These are phyloP conservation scores for Zygoascus flipseniorum DNA, from an alignment of 805 yeast species.

Conservation along the genomic window DNA sequence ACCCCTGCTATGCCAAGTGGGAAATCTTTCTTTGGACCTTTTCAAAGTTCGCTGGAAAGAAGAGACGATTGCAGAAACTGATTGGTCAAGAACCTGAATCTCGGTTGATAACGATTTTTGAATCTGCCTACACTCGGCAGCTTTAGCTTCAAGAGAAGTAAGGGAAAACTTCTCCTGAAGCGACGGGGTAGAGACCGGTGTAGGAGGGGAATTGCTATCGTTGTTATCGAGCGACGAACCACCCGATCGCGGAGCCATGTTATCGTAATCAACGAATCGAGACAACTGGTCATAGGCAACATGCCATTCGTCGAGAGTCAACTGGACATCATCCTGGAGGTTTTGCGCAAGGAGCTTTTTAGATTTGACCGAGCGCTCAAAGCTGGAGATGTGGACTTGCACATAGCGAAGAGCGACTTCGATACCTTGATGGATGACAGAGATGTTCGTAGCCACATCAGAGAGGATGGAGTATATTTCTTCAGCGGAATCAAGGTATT, in stretches of 20 bases:
- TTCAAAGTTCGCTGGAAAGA: too few species aligned
- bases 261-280: neutral
- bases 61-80: neutral
- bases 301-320: constrained; percentile 1
- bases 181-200: neutral
- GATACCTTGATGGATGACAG: constrained; percentile 18
- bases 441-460: constrained; percentile 3
- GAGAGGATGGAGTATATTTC: neutral
- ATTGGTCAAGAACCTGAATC: neutral
- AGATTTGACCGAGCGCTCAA: constrained; percentile 18
- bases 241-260: neutral
- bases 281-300: neutral
- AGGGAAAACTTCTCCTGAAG: neutral
- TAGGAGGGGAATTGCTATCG: neutral
- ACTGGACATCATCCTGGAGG: constrained; percentile 16
- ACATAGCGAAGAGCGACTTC: constrained; percentile 22
- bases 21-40: neutral
- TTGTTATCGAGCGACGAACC: neutral
- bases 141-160: neutral
- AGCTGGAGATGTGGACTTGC: constrained; percentile 15
- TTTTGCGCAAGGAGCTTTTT: constrained; percentile 17
- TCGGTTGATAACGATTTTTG: neutral
- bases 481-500: neutral
- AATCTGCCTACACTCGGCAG: neutral
- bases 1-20: neutral